These are phyloP conservation scores for Stemphylium beticola DNA, from an alignment of 2,329 filamentous ascomycete genomes.

Conservation along the genomic window DNA sequence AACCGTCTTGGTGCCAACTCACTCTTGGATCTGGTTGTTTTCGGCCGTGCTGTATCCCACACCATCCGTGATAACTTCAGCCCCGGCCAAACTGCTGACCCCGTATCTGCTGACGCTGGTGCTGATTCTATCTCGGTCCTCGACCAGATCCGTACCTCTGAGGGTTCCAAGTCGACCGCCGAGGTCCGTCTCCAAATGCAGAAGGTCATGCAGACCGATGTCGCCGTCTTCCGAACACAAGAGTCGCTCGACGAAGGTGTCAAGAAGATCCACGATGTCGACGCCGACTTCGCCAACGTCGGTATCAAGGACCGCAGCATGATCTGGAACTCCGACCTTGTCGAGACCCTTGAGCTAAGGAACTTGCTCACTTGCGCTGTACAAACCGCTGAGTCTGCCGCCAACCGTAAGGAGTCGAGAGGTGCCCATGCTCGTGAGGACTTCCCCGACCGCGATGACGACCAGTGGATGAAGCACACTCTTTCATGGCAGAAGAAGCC, in stretches of 20 bases:
- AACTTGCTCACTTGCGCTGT: slow-evolving; percentile 96
- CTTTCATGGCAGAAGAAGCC: slow-evolving; percentile 93
- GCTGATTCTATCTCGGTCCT: slow-evolving; percentile 85
- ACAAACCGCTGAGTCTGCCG: slow-evolving; percentile 89
- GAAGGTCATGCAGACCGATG: slow-evolving; percentile 97
- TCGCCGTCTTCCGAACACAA: slow-evolving; percentile 95
- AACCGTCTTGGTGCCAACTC: slow-evolving; percentile 99
- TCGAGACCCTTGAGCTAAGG: slow-evolving; percentile 93
- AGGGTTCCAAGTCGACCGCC: slow-evolving; percentile 84
- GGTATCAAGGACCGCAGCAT: slow-evolving; percentile 98
- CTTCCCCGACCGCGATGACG: slow-evolving; percentile 91
- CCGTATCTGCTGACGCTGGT: slow-evolving; percentile 83
- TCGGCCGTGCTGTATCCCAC: slow-evolving; percentile 96
- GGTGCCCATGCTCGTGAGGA: slow-evolving; percentile 98
- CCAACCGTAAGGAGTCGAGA: slow-evolving; percentile 95
- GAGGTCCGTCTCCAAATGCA: slow-evolving; percentile 94
- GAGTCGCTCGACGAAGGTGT: slow-evolving; percentile 94
- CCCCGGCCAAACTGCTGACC: slow-evolving; percentile 79
- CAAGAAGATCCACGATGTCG: slow-evolving; percentile 82
- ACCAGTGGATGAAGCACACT: slow-evolving; percentile 99
- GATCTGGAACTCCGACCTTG: slow-evolving; percentile 99
- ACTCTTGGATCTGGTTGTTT: slow-evolving; percentile 94
- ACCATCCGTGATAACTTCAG: slow-evolving; percentile 94
- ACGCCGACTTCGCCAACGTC: slow-evolving; percentile 78
- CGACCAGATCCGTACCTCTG: slow-evolving; percentile 82